Evolutionary conservation across 129 eudicot genomes (phyloP), one percentile per base, ranked within the genome.

Genomic region (Saposhnikovia divaricata): DNA sequence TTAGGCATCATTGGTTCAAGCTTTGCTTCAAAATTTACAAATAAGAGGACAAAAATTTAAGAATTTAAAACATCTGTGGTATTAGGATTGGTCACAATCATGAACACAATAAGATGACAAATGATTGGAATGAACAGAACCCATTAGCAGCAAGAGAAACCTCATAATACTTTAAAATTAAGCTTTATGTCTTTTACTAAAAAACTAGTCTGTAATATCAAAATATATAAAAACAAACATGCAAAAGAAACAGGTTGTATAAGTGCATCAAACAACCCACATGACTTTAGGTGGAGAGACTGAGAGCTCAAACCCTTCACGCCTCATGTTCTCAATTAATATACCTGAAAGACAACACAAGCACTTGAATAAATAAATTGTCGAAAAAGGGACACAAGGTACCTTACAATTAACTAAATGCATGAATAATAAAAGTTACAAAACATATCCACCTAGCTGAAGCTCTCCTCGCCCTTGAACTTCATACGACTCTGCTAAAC

Each of bases 401-500:
- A 44, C 38, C 59, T 61, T 18, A 31, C 11, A 44, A 14, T 19
- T 14, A 14, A 39, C 6, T 40, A 47, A 4, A 12, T 10, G 34
- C 37, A 46, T 46, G 15, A 46, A 14, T 15, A 74, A n/a, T 61
- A 9, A 5, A 14, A 31, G 15, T 39, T 48, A 46, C 23, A 38
- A 59, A 66, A 66, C 19, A 47, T 50, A 77, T 82, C 83, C 57
- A 95, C 99, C 99, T 83, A 95, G 82, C 76, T 92, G 99, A 82
- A 95, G 99, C 81, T 95, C 99, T 82, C 99, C 99, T 77, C 99
- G 90, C 70, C 99, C 99, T 88, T 95, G 97, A 81, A 95, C 99
- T 82, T 92, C 97, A 83, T 78, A 95, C 6, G 99, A 87, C 55
- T 95, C 99, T 46, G 95, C 88, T 82, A 88, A 43, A 51, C 97